Percentiles rank a stretch among this genome's conserved stretches.
These are phyloP conservation scores for Pelargonium australe DNA, from an alignment of 441 rosid species.

Conservation along the genomic window DNA sequence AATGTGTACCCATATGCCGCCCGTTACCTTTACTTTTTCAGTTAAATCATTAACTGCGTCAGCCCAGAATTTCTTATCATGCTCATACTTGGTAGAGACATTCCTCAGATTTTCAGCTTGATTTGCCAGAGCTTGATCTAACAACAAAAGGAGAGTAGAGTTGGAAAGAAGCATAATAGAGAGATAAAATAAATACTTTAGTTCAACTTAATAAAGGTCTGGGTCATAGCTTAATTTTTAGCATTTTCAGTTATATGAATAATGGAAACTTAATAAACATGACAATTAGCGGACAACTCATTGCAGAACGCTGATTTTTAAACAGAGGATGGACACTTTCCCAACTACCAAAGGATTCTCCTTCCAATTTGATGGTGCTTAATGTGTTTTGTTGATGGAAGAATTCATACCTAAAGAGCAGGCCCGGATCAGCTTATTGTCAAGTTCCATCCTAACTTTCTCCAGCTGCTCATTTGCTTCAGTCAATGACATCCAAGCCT, in stretches of 20 bases:
- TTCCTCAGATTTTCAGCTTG: constrained; percentile 54
- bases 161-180: neutral
- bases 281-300: no score
- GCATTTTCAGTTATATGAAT: neutral
- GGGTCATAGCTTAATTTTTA: neutral
- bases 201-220: neutral
- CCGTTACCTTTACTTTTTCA: constrained; percentile 52
- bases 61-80: constrained; percentile 50
- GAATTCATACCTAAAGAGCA: constrained; percentile 74
- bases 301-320: neutral
- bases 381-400: constrained; percentile 29
- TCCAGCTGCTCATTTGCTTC: constrained; percentile 68
- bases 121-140: constrained; percentile 56
- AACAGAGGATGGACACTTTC: neutral
- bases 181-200: neutral
- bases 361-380: constrained; percentile 1
- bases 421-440: constrained; percentile 95
- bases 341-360: neutral
- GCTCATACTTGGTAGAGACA: constrained; percentile 44
- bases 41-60: constrained; percentile 42
- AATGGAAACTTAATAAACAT: neutral
- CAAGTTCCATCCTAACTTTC: constrained; percentile 72
- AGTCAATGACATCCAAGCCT: constrained; percentile 62
- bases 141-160: constrained; percentile 7
- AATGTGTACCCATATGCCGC: neutral